Evolutionary conservation across 345 rosid species (phyloP).

Genomic region (Raphanus raphanistrum): DNA sequence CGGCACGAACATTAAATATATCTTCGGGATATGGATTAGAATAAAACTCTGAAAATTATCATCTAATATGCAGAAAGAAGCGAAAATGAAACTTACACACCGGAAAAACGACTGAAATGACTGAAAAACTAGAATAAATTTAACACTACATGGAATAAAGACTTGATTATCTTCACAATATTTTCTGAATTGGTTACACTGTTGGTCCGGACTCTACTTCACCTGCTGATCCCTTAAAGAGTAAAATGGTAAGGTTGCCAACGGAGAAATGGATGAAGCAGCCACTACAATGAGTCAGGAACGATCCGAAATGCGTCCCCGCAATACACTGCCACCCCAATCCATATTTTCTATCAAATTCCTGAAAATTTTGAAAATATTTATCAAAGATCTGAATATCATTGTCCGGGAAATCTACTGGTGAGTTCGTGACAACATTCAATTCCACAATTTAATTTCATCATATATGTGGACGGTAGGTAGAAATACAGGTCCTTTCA

Average conservation of each 20-base stretch:
- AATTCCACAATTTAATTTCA: neutral
- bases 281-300: constrained; percentile 57
- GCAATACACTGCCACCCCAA: constrained; percentile 62
- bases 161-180: neutral
- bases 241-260: constrained; percentile 54
- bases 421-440: neutral
- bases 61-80: no score
- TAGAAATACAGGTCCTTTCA: neutral
- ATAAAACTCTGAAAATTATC: no score
- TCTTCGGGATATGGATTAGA: no score
- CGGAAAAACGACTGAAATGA: neutral
- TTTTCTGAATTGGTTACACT: constrained; percentile 8
- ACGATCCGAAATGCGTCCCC: constrained; percentile 65
- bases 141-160: neutral
- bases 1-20: no score
- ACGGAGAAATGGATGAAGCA: constrained; percentile 59
- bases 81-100: neutral
- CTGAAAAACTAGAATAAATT: neutral
- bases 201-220: neutral
- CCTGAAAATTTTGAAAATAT: constrained; percentile 28
- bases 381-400: neutral
- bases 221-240: constrained; percentile 62
- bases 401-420: neutral
- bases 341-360: constrained; percentile 53
- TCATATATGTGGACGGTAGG: neutral